Conservation (phyloP, 306 rosid species). For the Coriaria nepalensis region DNA sequence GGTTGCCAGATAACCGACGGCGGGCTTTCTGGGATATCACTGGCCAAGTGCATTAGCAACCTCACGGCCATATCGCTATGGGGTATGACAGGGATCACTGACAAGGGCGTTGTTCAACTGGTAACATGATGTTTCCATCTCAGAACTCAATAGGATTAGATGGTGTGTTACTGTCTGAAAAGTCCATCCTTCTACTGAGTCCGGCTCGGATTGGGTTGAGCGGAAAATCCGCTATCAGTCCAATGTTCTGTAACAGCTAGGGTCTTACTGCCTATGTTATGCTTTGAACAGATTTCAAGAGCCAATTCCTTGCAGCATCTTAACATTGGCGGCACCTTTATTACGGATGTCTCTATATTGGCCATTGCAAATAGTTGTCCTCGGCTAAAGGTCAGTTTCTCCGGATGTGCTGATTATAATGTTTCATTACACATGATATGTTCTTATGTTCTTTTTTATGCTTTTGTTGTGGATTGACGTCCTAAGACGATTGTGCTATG, state of each 20-base stretch:
- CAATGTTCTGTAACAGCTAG: too few species aligned
- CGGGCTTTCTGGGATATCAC: slow-evolving; percentile 55
- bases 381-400: slow-evolving; percentile 46
- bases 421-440: background rate
- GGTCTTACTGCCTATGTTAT: background rate
- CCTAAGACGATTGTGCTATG: slow-evolving; percentile 68
- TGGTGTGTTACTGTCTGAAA: too few species aligned
- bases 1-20: slow-evolving; percentile 69
- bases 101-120: slow-evolving; percentile 74
- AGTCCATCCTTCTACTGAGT: too few species aligned
- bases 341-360: slow-evolving; percentile 70
- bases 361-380: slow-evolving; percentile 65
- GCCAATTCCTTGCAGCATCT: slow-evolving; percentile 58
- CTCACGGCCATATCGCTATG: slow-evolving; percentile 76
- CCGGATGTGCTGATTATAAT: background rate
- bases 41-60: slow-evolving; percentile 53
- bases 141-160: background rate
- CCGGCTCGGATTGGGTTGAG: too few species aligned
- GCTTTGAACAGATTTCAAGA: slow-evolving; percentile 48
- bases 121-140: slow-evolving; percentile 23
- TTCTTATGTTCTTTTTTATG: background rate
- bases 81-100: slow-evolving; percentile 93
- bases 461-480: background rate
- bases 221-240: too few species aligned
- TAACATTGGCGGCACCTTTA: slow-evolving; percentile 85